Base-by-base conservation (phyloP, 2,329 filamentous ascomycete species). In the Ophiostoma fasciatum region DNA sequence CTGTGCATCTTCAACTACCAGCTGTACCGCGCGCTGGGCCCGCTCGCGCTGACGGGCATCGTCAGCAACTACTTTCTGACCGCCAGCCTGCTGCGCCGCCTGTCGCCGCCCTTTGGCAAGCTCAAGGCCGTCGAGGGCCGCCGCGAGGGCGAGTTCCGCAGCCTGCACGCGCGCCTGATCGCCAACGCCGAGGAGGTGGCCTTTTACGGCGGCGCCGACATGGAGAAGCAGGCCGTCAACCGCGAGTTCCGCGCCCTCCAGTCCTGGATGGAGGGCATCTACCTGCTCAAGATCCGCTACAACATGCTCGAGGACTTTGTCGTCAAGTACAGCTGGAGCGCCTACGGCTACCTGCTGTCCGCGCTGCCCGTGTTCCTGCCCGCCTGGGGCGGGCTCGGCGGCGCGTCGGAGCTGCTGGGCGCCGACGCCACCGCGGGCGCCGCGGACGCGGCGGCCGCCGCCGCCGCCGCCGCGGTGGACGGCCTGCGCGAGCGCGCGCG, bases 231-330 rank as follows among this genome's bases (percentile, higher is more conserved):
- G 3, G 92, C 94, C 54, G 64, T 98, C 9, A 84, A 93, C 50
- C 79, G 76, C 50, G 87, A 92, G 48, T 98, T 94, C 63, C 83
- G 79, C 54, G 90, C 88, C 31, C 66, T 98, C 20, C 90, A 90
- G 57, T 78, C 74, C 44, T 94, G 87, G 82, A 96, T 98, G 88
- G 90, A 98, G 55, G 80, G 83, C 30, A 94, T 98, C 45, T 98
- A 98, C 59, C 87, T 85, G 56, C 75, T 96, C 46, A 94, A 94
- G 59, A 94, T 98, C 46, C 78, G 85, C 13, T 98, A 98, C 63
- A 98, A 96, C 54, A 98, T 98, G 63, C 74, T 98, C 1, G 90
- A 98, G 54, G 90, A 98, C 54, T 94, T 98, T 50, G 84, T 98
- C 33, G 64, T 98, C 41, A 98, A 98, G 56, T 98, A 98, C 54